A percentile compares a stretch with the other conserved stretches of the same genome.
Evolutionary conservation across 345 rosid genomes (phyloP).

Genomic region (Salix brachista): DNA sequence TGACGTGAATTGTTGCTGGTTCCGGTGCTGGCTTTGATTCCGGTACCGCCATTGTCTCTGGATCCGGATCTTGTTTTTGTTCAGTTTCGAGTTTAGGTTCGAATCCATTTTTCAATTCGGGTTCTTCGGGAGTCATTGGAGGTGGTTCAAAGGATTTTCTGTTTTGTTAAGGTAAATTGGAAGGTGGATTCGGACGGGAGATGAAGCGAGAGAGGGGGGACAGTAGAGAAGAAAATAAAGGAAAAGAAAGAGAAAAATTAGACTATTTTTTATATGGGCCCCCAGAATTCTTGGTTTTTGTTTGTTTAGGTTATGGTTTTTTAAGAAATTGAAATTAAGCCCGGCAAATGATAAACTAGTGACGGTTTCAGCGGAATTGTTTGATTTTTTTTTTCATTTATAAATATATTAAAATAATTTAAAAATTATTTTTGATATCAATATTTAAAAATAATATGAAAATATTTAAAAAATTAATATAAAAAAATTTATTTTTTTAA

Average conservation of each 20-base stretch:
- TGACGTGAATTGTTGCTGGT: slow-evolving; percentile 6
- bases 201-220: too few relatives aligned
- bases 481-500: too few relatives aligned
- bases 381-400: too few relatives aligned
- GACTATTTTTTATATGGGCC: not conserved
- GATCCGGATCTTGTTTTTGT: slow-evolving; percentile 15
- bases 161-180: not conserved
- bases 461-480: too few relatives aligned
- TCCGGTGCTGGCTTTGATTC: slow-evolving; percentile 17
- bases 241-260: not conserved
- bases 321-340: not conserved
- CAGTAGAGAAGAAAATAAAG: not conserved
- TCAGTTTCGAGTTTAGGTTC: slow-evolving; percentile 23
- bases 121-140: slow-evolving; percentile 45
- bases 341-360: too few relatives aligned
- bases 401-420: too few relatives aligned
- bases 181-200: not conserved
- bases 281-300: too few relatives aligned
- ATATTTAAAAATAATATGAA: too few relatives aligned
- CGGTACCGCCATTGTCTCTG: slow-evolving; percentile 7
- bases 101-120: slow-evolving; percentile 45
- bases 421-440: too few relatives aligned
- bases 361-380: too few relatives aligned
- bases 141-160: not conserved
- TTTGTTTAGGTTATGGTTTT: too few relatives aligned